A percentile compares a stretch with the other conserved stretches of the same genome.
These are phyloP conservation scores for Fusarium nanum DNA, from an alignment of 2,329 filamentous ascomycete genomes.

Conservation along the genomic window DNA sequence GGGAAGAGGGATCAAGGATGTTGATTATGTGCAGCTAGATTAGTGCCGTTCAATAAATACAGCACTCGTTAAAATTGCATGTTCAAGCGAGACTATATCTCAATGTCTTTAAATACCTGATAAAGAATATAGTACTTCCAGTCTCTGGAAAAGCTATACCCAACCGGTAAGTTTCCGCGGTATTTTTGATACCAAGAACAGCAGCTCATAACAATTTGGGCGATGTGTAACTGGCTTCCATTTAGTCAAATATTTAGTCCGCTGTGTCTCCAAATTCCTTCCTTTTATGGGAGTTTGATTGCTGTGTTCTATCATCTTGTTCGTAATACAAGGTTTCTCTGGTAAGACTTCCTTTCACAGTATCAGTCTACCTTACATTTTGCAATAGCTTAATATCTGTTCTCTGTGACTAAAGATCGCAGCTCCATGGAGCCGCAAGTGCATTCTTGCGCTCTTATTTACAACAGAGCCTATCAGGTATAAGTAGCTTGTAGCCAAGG, in stretches of 20 bases:
- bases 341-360: neutral
- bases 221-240: neutral
- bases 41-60: neutral
- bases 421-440: constrained; percentile 18
- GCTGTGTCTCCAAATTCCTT: neutral
- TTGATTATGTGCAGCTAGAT: neutral
- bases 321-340: neutral
- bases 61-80: neutral
- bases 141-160: neutral
- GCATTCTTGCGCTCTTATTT: constrained; percentile 10
- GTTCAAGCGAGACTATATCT: neutral
- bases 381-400: neutral
- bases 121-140: neutral
- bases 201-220: neutral
- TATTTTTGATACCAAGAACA: neutral
- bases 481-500: constrained; percentile 13
- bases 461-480: constrained; percentile 42
- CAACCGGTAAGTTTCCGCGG: constrained; percentile 40
- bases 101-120: neutral
- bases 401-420: constrained; percentile 9
- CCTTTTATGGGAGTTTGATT: neutral
- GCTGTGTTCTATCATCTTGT: neutral
- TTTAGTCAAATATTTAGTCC: neutral
- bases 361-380: neutral
- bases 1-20: constrained; percentile 12